These are phyloP conservation scores for Colletotrichum brevisporum DNA, from an alignment of 2,329 filamentous ascomycete genomes.

Conservation along the genomic window DNA sequence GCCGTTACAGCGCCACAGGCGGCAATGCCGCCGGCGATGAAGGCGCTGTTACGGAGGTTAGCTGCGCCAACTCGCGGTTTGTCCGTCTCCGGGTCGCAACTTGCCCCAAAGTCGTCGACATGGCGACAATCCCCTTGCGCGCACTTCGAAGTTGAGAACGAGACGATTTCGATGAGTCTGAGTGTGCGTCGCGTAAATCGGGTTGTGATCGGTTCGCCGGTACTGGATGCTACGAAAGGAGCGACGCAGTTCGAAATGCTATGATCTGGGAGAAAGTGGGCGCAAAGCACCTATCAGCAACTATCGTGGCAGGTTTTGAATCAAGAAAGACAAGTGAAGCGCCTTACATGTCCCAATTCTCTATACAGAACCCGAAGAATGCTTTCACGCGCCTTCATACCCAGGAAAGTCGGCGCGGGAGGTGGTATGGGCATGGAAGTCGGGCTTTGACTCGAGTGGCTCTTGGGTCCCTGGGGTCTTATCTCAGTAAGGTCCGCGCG, in stretches of 20 bases:
- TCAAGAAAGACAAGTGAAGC: background rate
- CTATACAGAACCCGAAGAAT: slow-evolving; percentile 1
- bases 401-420: background rate
- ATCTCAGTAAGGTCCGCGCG: slow-evolving; percentile 39
- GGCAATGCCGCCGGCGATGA: slow-evolving; percentile 95
- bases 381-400: background rate
- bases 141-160: slow-evolving; percentile 6
- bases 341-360: slow-evolving; percentile 30
- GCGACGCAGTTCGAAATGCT: slow-evolving; percentile 24
- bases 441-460: slow-evolving; percentile 6
- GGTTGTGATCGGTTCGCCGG: slow-evolving; percentile 8
- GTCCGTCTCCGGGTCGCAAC: slow-evolving; percentile 37
- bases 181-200: background rate
- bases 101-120: slow-evolving; percentile 67
- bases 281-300: slow-evolving; percentile 42
- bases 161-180: slow-evolving; percentile 1
- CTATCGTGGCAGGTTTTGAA: slow-evolving; percentile 8
- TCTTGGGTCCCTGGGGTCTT: slow-evolving; percentile 13
- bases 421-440: background rate
- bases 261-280: slow-evolving; percentile 14
- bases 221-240: slow-evolving; percentile 7
- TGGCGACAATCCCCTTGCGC: slow-evolving; percentile 45
- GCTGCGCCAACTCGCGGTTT: slow-evolving; percentile 16
- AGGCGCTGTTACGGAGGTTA: slow-evolving; percentile 71
- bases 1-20: slow-evolving; percentile 98